Evolutionary conservation across 352 stramenopile genomes (phyloP).

Genomic region (Pythium guiyangense): DNA sequence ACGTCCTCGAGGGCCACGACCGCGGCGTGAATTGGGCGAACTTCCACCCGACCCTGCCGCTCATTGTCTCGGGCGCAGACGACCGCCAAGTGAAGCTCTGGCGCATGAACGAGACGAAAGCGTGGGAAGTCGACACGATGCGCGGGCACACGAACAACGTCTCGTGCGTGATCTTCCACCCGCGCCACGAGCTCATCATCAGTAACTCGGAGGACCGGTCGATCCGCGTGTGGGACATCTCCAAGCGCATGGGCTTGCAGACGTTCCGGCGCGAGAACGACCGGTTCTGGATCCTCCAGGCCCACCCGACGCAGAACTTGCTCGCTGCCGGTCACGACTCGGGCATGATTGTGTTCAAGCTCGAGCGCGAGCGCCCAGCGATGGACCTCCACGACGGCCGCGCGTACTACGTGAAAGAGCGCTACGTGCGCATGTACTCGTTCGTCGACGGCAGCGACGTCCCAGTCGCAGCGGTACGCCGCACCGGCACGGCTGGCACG

Average conservation of each 20-base stretch:
- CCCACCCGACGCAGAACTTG: slow-evolving; percentile 96
- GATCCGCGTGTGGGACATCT: slow-evolving; percentile 99
- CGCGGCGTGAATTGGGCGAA: slow-evolving; percentile 99
- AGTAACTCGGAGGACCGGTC: slow-evolving; percentile 99
- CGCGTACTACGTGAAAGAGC: slow-evolving; percentile 97
- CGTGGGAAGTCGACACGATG: slow-evolving; percentile 99
- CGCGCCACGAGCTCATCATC: slow-evolving; percentile 98
- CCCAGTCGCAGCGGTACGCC: slow-evolving; percentile 64
- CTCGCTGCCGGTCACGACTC: slow-evolving; percentile 98
- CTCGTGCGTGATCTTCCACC: slow-evolving; percentile 99
- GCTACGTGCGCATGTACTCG: slow-evolving; percentile 97
- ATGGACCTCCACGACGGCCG: slow-evolving; percentile 86
- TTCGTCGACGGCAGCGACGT: slow-evolving; percentile 83
- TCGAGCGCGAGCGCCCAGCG: slow-evolving; percentile 95
- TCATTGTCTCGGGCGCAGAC: slow-evolving; percentile 98
- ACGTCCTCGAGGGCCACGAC: slow-evolving; percentile 99
- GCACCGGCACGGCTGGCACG: slow-evolving; percentile 58
- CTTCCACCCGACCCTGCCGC: slow-evolving; percentile 98
- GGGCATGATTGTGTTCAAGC: slow-evolving; percentile 99
- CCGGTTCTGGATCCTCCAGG: slow-evolving; percentile 98
- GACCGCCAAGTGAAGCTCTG: slow-evolving; percentile 99
- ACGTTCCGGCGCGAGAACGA: slow-evolving; percentile 99
- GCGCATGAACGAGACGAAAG: slow-evolving; percentile 99
- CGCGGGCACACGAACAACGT: slow-evolving; percentile 99
- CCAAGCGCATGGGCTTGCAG: slow-evolving; percentile 97